Conservation (phyloP, 164 flowering plant genomes). For the Stephania japonica region DNA sequence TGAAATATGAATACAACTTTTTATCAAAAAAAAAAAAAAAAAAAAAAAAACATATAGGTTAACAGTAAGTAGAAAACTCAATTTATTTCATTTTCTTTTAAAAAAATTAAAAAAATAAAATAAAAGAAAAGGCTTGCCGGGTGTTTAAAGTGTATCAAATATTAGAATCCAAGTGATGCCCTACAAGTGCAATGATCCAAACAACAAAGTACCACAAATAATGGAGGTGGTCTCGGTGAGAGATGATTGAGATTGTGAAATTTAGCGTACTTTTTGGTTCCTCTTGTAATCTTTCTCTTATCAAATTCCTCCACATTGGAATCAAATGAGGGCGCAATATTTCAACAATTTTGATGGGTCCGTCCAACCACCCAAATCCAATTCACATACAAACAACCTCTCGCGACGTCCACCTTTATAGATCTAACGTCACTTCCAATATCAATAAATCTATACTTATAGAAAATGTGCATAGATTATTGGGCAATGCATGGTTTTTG, state of each 20-base stretch:
- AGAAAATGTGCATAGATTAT: background rate
- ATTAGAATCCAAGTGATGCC: background rate
- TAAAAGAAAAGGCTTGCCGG: too few relatives aligned
- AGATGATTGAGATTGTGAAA: constrained; percentile 12
- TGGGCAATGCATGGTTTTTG: constrained; percentile 17
- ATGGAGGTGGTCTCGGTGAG: background rate
- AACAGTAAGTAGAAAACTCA: too few relatives aligned
- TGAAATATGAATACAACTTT: too few relatives aligned
- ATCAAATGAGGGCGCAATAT: background rate
- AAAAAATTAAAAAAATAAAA: too few relatives aligned
- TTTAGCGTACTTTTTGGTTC: constrained; percentile 15
- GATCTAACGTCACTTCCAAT: constrained; percentile 22
- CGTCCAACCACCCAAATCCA: constrained; percentile 43
- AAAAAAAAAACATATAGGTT: too few relatives aligned
- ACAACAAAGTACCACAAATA: constrained; percentile 1
- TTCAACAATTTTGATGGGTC: constrained; percentile 22
- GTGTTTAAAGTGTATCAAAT: background rate
- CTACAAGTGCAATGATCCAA: constrained; percentile 2
- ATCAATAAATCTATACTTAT: constrained; percentile 1
- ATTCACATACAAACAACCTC: constrained; percentile 33
- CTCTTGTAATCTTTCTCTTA: constrained; percentile 40
- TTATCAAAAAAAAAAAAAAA: too few relatives aligned
- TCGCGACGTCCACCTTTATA: constrained; percentile 4
- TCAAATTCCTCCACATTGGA: constrained; percentile 24
- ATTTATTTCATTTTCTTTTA: too few relatives aligned